A percentile compares a stretch with the other conserved stretches of the same genome.
Conservation (phyloP, 2,329 filamentous ascomycete genomes). For the Grosmannia huntii region DNA sequence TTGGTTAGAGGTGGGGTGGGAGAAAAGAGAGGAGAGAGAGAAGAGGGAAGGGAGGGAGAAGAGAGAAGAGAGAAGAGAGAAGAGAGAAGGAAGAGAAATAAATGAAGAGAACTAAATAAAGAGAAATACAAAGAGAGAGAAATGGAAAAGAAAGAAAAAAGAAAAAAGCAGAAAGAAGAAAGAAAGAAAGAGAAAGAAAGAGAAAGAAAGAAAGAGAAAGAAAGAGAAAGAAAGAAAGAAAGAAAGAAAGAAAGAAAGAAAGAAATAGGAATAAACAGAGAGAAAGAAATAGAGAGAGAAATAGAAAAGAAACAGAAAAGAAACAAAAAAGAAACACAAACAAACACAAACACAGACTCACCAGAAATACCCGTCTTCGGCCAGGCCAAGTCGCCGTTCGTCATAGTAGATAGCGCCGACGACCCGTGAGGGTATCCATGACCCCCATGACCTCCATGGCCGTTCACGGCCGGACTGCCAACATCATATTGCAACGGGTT, state of each 20-base stretch:
- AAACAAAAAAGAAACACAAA: too few relatives aligned
- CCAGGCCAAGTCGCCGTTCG: slow-evolving; percentile 1
- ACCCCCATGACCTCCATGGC: neutral
- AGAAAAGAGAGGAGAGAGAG: too few relatives aligned
- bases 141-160: too few relatives aligned
- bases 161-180: too few relatives aligned
- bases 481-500: neutral
- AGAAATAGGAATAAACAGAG: too few relatives aligned
- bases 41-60: too few relatives aligned
- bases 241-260: neutral
- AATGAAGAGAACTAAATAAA: too few relatives aligned
- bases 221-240: neutral
- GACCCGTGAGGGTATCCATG: neutral
- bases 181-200: neutral
- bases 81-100: too few relatives aligned
- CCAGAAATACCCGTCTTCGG: slow-evolving; percentile 4
- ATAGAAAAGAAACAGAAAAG: too few relatives aligned
- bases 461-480: neutral
- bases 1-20: neutral
- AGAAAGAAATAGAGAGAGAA: too few relatives aligned
- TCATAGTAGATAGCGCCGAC: neutral
- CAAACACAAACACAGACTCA: neutral
- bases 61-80: too few relatives aligned
- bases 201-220: neutral
- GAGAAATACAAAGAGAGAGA: too few relatives aligned